Percentiles rank a stretch among this genome's conserved stretches.
Conservation (phyloP, 805 yeast species). For the Ogataea paraovalis region DNA sequence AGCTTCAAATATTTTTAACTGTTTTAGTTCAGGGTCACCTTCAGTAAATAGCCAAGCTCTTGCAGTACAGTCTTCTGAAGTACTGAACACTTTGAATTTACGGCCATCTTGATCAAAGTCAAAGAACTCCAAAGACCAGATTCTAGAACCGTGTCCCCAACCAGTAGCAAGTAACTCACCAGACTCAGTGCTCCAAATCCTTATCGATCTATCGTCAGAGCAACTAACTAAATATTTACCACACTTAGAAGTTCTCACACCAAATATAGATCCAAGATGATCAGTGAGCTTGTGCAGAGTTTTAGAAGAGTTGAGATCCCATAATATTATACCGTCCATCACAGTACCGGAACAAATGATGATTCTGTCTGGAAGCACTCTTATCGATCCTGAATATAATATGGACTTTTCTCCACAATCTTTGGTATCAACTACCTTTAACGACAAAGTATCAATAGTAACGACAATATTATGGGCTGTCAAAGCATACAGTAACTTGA, state of each 20-base stretch:
- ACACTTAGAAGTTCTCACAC: conserved; percentile 56
- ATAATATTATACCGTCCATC: conserved; percentile 77
- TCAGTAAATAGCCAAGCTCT: conserved; percentile 63
- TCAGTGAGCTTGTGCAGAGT: conserved; percentile 56
- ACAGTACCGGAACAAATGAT: conserved; percentile 89
- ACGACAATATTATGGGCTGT: conserved; percentile 78
- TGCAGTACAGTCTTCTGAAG: conserved; percentile 84
- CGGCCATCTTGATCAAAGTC: conserved; percentile 24
- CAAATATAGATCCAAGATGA: conserved; percentile 92
- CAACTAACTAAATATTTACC: conserved; percentile 67
- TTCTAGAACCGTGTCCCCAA: conserved; percentile 96
- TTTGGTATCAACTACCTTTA: conserved; percentile 28
- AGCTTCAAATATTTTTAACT: conserved; percentile 51
- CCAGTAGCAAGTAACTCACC: conserved; percentile 70
- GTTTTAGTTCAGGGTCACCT: conserved; percentile 33
- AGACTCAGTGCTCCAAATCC: conserved; percentile 58
- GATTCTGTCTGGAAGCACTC: conserved; percentile 40
- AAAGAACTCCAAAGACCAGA: conserved; percentile 75
- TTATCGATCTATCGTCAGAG: conserved; percentile 90
- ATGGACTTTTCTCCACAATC: conserved; percentile 72
- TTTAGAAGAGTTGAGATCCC: conserved; percentile 50
- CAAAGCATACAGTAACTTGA: conserved; percentile 44
- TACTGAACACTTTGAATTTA: conserved; percentile 47
- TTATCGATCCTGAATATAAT: conserved; percentile 80
- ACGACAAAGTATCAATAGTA: conserved; percentile 27